Percentiles rank a stretch among this genome's conserved stretches.
phyloP scores from a whole-genome alignment of 495 filamentous ascomycete species.

The Podospora appendiculata region DNA sequence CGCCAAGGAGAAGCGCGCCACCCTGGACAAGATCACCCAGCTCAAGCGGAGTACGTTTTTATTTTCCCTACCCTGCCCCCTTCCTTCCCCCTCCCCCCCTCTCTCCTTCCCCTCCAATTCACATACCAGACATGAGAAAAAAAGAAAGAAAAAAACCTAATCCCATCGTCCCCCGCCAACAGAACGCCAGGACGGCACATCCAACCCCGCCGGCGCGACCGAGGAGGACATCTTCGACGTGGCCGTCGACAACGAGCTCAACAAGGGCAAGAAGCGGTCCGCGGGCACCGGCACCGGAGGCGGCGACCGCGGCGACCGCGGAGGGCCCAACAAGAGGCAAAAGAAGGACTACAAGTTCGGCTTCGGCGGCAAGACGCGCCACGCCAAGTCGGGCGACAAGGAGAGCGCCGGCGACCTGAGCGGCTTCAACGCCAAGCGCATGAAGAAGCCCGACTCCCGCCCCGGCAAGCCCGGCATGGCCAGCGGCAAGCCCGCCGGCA shows the following conservation, averaged over 20 bases:
- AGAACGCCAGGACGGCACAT: conserved; percentile 79
- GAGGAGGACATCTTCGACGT: conserved; percentile 91
- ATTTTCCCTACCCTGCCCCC: neutral
- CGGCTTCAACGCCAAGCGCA: conserved; percentile 71
- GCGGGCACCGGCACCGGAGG: conserved; percentile 15
- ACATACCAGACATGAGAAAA: too few species aligned
- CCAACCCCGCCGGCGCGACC: conserved; percentile 47
- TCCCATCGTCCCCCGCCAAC: conserved; percentile 9
- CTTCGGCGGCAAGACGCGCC: conserved; percentile 89
- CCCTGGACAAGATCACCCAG: conserved; percentile 84
- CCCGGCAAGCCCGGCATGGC: conserved; percentile 4
- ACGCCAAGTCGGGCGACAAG: conserved; percentile 82
- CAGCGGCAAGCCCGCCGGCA: conserved; percentile 11
- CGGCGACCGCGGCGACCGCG: conserved; percentile 23
- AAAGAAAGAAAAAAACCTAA: too few species aligned
- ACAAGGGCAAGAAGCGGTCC: conserved; percentile 26
- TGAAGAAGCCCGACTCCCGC: conserved; percentile 49
- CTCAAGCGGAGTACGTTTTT: conserved; percentile 79
- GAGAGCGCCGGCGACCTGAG: conserved; percentile 67
- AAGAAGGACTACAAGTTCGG: conserved; percentile 93
- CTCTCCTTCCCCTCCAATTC: too few species aligned
- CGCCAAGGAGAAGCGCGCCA: conserved; percentile 81
- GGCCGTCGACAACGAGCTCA: conserved; percentile 70
- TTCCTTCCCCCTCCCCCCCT: too few species aligned
- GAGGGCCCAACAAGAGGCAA: conserved; percentile 62